Conservation (phyloP, 2,329 filamentous ascomycete genomes). For the Neoascochyta sp. region DNA sequence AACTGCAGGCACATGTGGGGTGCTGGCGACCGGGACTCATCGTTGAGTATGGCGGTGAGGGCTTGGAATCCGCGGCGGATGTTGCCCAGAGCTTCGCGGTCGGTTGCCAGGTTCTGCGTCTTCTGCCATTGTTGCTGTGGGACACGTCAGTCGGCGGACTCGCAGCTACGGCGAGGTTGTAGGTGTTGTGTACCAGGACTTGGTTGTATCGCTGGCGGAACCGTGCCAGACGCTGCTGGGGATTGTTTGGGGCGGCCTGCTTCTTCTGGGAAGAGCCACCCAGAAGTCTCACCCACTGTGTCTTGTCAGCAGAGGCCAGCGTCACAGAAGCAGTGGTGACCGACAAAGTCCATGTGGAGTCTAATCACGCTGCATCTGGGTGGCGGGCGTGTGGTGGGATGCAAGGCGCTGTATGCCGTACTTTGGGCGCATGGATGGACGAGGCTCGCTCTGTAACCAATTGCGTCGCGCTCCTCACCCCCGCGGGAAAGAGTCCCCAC, state of each 20-base stretch:
- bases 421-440: constrained; percentile 4
- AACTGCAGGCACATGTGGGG: constrained; percentile 91
- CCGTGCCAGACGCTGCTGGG: constrained; percentile 57
- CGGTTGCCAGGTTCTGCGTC: constrained; percentile 49
- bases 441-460: constrained; percentile 9
- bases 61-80: constrained; percentile 55
- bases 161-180: not conserved
- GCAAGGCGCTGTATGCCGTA: constrained; percentile 8
- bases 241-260: constrained; percentile 50
- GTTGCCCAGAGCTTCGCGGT: constrained; percentile 49
- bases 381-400: constrained; percentile 18
- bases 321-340: constrained; percentile 3
- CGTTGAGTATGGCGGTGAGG: constrained; percentile 67
- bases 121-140: constrained; percentile 59
- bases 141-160: constrained; percentile 10
- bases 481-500: too few relatives aligned
- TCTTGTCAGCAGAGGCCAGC: constrained; percentile 13
- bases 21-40: constrained; percentile 82
- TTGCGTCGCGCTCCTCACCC: constrained; percentile 6
- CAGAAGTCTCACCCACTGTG: constrained; percentile 59
- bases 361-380: constrained; percentile 24
- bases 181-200: constrained; percentile 45
- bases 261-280: constrained; percentile 53
- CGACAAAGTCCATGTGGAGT: constrained; percentile 25
- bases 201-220: constrained; percentile 61